Conservation (phyloP, 192 early-diverging fungal species). For the Tieghemiomyces parasiticus region DNA sequence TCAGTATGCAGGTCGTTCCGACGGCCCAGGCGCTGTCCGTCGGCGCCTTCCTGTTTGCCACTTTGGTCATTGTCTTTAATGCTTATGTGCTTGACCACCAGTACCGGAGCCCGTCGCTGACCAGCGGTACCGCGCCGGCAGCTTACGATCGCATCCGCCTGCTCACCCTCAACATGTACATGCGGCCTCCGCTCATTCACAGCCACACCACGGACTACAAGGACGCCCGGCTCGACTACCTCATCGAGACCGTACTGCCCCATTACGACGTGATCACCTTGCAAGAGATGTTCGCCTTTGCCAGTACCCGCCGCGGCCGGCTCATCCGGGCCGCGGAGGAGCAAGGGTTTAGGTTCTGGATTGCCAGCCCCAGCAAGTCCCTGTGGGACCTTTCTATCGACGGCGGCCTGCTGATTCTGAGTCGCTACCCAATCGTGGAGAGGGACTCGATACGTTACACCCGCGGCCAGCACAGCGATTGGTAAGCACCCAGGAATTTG, state of each 20-base stretch:
- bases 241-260: slow-evolving; percentile 47
- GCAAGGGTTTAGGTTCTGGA: slow-evolving; percentile 47
- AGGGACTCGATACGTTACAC: slow-evolving; percentile 40
- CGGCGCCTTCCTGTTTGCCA: neutral
- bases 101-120: neutral
- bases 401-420: slow-evolving; percentile 65
- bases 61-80: neutral
- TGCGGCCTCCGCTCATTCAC: slow-evolving; percentile 53
- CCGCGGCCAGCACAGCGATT: slow-evolving; percentile 53
- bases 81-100: slow-evolving; percentile 3
- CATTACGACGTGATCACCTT: slow-evolving; percentile 64
- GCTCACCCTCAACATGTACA: slow-evolving; percentile 55
- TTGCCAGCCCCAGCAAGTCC: slow-evolving; percentile 40
- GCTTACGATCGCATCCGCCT: slow-evolving; percentile 18
- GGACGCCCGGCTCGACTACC: slow-evolving; percentile 50
- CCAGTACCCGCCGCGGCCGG: slow-evolving; percentile 34
- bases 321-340: slow-evolving; percentile 44
- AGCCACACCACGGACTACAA: slow-evolving; percentile 69
- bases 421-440: slow-evolving; percentile 47
- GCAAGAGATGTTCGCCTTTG: slow-evolving; percentile 75
- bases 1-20: no score
- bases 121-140: no score
- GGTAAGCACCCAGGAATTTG: no score
- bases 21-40: no score
- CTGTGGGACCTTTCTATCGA: slow-evolving; percentile 49